Evolutionary conservation across 108 stramenopile species (phyloP).

Genomic region (Nannochloropsis gaditana): DNA sequence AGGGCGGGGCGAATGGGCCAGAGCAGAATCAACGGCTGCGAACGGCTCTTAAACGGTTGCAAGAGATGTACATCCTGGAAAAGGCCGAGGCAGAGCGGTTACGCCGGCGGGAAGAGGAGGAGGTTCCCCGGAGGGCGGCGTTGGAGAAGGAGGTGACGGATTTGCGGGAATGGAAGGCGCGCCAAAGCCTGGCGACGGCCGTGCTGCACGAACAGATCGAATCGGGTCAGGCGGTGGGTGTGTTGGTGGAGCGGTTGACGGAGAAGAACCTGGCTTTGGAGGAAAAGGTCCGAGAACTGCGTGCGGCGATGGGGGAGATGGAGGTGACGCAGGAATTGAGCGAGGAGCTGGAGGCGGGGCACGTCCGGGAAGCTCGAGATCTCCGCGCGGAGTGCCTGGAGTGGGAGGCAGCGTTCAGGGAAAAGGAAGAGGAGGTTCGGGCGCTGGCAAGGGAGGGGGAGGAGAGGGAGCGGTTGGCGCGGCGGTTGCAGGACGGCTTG

Average conservation of each 20-base stretch:
- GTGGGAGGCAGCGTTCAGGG: neutral
- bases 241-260: neutral
- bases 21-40: slow-evolving; percentile 7
- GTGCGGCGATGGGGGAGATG: neutral
- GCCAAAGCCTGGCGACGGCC: neutral
- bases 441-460: neutral
- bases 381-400: neutral
- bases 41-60: neutral
- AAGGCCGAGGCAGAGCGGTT: neutral
- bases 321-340: slow-evolving; percentile 13
- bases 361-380: neutral
- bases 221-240: neutral
- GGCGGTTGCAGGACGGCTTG: neutral
- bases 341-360: slow-evolving; percentile 5
- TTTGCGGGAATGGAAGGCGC: neutral
- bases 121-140: neutral
- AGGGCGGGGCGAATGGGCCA: neutral
- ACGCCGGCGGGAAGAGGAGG: neutral
- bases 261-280: neutral
- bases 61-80: neutral
- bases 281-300: neutral
- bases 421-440: neutral
- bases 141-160: neutral
- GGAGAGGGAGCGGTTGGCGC: neutral
- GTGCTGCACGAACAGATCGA: neutral